phyloP scores from a whole-genome alignment of 306 rosid genomes.

The Albizia julibrissin region DNA sequence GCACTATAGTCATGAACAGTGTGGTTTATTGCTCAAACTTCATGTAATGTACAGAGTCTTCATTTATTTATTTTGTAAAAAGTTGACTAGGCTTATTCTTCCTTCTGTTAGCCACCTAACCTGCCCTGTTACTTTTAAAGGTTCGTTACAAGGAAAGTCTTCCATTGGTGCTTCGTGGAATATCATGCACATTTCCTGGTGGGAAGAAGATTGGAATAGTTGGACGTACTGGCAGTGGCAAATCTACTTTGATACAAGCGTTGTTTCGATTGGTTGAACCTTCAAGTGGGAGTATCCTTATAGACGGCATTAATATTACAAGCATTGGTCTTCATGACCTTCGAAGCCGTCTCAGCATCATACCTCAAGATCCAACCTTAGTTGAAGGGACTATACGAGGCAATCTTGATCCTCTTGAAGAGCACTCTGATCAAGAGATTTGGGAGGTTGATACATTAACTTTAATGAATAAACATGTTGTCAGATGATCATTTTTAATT shows the following conservation, averaged over 20 bases:
- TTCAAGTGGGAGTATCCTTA: slow-evolving; percentile 67
- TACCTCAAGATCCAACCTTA: slow-evolving; percentile 97
- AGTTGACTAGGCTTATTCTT: background rate
- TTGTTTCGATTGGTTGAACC: slow-evolving; percentile 94
- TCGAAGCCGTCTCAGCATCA: slow-evolving; percentile 89
- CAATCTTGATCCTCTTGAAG: slow-evolving; percentile 98
- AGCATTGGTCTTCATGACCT: slow-evolving; percentile 95
- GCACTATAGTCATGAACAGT: background rate
- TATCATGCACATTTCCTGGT: slow-evolving; percentile 87
- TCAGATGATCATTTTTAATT: background rate
- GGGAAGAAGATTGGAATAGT: slow-evolving; percentile 95
- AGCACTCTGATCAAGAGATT: slow-evolving; percentile 85
- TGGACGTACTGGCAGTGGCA: slow-evolving; percentile 99
- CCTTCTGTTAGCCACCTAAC: background rate
- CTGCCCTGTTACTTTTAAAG: slow-evolving; percentile 40
- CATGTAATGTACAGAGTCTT: background rate
- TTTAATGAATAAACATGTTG: background rate
- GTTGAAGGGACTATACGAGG: slow-evolving; percentile 93
- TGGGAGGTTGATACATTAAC: slow-evolving; percentile 73
- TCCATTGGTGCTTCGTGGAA: slow-evolving; percentile 88
- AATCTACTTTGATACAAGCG: slow-evolving; percentile 96
- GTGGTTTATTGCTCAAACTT: background rate
- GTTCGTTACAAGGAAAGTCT: slow-evolving; percentile 97
- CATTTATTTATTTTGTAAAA: background rate
- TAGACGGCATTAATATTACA: slow-evolving; percentile 79